Base-by-base conservation (phyloP, 805 yeast genomes). In the Wickerhamomyces strasburgensis region DNA sequence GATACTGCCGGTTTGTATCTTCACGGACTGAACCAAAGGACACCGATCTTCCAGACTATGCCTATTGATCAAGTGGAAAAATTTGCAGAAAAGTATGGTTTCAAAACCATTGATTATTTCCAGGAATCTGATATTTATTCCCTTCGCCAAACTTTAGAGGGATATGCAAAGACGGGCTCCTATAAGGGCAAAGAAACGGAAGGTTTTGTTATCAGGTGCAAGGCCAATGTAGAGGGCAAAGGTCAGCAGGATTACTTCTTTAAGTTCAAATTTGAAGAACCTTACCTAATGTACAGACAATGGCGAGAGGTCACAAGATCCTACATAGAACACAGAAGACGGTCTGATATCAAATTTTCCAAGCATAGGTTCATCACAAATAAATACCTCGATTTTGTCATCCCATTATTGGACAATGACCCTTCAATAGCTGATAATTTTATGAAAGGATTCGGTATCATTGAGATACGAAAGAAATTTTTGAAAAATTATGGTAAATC, bases 191-290 rank as follows among this genome's bases (percentile, higher is more conserved):
- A 68, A 27, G 96, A 87, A 46, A 72, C 85, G 6, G 99, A 93
- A 62, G 99, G 99, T 0, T 93, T 90, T 64, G 99, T 93, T 2
- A 68, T 93, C 4, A 70, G 98, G 38, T 76, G 89, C 49, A 67
- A 70, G 31, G 39, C 48, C 6, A 44, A 42, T 6, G 43, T 32
- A 0, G 40, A 42, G 16, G 40, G 45, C 1, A 26, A 38, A 2
- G 43, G 24, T 6, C 14, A 9, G 4, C 9, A 42, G 10, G 84
- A 80, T 44, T 87, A 73, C 51, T 85, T 90, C 60, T 93, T 88
- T 75, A 93, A 93, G 61, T 93, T 67, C 65, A 93, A 93, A 60
- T 93, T 93, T 58, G 95, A 88, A 48, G 95, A 93, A 61, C 98
- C 98, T 0, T 93, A 93, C 56, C 62, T 88, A 31, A 72, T 93